Evolutionary conservation across 495 filamentous ascomycete genomes (phyloP).

Genomic region (Penicillium daleae): DNA sequence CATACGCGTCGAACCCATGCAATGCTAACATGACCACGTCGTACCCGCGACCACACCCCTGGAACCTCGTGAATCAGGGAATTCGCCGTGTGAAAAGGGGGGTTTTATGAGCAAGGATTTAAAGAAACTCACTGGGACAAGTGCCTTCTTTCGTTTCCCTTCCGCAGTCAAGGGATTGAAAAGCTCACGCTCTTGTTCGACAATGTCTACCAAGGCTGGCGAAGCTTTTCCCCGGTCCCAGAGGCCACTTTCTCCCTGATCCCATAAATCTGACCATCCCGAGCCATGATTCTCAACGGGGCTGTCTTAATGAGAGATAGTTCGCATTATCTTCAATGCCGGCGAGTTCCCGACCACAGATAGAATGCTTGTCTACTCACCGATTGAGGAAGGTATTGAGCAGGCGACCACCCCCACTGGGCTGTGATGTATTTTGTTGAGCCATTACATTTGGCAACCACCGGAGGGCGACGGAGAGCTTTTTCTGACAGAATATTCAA

Average conservation of each 20-base stretch:
- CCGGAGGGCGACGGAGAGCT: neutral
- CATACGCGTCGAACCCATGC: constrained; percentile 35
- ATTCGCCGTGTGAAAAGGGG: neutral
- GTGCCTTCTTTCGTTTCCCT: constrained; percentile 36
- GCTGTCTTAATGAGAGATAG: neutral
- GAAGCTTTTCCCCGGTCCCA: constrained; percentile 51
- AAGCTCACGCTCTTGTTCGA: constrained; percentile 36
- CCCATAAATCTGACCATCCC: constrained; percentile 47
- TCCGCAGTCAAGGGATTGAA: constrained; percentile 21
- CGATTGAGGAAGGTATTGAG: constrained; percentile 17
- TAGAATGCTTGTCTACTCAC: neutral
- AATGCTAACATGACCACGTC: constrained; percentile 38
- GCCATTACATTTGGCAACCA: neutral
- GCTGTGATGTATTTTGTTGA: neutral
- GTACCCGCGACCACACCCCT: constrained; percentile 40
- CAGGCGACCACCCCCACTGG: constrained; percentile 10
- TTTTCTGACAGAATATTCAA: neutral
- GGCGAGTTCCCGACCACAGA: neutral
- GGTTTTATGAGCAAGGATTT: neutral
- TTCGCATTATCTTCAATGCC: neutral
- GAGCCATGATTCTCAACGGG: constrained; percentile 25
- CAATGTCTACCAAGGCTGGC: constrained; percentile 45
- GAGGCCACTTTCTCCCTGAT: constrained; percentile 35
- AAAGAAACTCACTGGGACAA: constrained; percentile 40
- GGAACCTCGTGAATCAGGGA: neutral